Evolutionary conservation across 345 rosid species (phyloP), one percentile per base, ranked within the genome.

Genomic region (Noccaea caerulescens): DNA sequence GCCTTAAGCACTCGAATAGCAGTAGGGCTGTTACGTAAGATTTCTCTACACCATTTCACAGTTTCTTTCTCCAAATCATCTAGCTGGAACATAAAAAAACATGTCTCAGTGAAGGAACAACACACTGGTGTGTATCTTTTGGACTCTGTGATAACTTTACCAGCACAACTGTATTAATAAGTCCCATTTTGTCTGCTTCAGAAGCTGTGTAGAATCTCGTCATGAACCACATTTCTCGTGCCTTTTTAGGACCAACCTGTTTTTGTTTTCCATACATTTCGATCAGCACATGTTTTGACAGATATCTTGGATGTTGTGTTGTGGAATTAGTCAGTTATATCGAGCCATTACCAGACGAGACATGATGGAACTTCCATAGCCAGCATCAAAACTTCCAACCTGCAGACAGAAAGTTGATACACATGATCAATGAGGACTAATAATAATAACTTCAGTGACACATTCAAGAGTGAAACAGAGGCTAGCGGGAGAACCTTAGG

Each of bases 301-400:
- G 36, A 53, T 20, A 20, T 27, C 6, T 5, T 61, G 50, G 32
- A 37, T 12, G 6, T 18, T 64, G 10, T 8, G 7, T 33, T 1
- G 0, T 12, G 27, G 11, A 44, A 45, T 16, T 7, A 18, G 37
- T 20, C n/a, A 33, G 56, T 11, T 7, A 36, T 34, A 59, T 52
- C 5, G 1, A 69, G 46, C 11, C 1, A 34, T 82, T 82, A 91
- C 98, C 91, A 93, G 82, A 58, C 97, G 93, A 63, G 98, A 89
- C 96, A 91, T 93, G 68, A 91, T 82, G 42, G 98, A 89, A 72
- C 98, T 87, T 68, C 98, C 98, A 62, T 93, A 93, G 68, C 97
- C 97, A 64, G 96, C 97, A 83, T 93, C 98, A 77, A 93, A 93
- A 80, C 98, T 93, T 72, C 98, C 98, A 55, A 91, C 98, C 96